These are phyloP conservation scores for Suhomyces guaymorum DNA, from an alignment of 1,139 yeast species.

Conservation along the genomic window DNA sequence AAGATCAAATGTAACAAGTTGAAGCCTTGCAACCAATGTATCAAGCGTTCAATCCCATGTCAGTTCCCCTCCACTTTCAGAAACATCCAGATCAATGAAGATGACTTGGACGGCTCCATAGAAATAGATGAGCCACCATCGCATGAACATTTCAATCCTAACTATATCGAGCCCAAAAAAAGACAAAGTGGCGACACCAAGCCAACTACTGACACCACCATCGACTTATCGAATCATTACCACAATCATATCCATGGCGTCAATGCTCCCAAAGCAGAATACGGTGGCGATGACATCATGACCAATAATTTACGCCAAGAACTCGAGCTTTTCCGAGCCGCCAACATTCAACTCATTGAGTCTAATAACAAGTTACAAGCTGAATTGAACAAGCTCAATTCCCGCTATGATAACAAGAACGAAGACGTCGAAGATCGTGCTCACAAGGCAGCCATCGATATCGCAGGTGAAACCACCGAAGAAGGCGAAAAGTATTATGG, in stretches of 20 bases:
- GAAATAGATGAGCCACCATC: background rate
- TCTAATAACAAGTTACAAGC: conserved; percentile 22
- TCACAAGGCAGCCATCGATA: conserved; percentile 9
- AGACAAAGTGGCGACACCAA: conserved; percentile 4
- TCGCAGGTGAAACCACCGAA: conserved; percentile 19
- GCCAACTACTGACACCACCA: conserved; percentile 1
- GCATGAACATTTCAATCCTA: background rate
- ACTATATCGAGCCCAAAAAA: background rate
- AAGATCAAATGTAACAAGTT: conserved; percentile 44
- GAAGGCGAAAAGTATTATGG: conserved; percentile 48
- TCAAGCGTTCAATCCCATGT: conserved; percentile 32
- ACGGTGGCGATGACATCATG: conserved; percentile 1
- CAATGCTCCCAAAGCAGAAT: conserved; percentile 1
- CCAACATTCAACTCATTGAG: conserved; percentile 23
- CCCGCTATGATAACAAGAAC: background rate
- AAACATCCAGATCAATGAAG: conserved; percentile 35
- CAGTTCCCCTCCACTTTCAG: conserved; percentile 43
- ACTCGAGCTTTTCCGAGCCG: conserved; percentile 13
- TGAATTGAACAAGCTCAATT: conserved; percentile 9
- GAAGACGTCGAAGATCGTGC: background rate
- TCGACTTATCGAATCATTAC: conserved; percentile 8
- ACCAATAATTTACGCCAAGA: conserved; percentile 10
- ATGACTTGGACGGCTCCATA: conserved; percentile 17
- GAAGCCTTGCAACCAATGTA: conserved; percentile 45
- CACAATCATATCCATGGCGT: conserved; percentile 4